These are phyloP conservation scores for Bacidia gigantensis DNA, from an alignment of 495 filamentous ascomycete species.

Conservation along the genomic window DNA sequence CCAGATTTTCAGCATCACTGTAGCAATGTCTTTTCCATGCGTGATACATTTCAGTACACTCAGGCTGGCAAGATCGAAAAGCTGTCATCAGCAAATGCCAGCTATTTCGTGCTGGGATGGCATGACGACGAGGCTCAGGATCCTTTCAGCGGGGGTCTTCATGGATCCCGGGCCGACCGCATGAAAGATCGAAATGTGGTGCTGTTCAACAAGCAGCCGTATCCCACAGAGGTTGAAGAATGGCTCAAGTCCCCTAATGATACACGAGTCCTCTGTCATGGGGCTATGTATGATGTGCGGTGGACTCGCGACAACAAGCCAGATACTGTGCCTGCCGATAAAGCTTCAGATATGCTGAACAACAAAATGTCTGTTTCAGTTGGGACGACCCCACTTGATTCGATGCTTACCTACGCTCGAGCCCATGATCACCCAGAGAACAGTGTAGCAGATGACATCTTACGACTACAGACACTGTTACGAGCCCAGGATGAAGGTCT, in stretches of 20 bases:
- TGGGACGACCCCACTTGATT: neutral
- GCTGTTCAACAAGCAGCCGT: neutral
- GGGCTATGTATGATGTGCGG: neutral
- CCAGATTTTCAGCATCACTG: neutral
- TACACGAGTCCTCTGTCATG: neutral
- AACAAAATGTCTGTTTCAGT: neutral
- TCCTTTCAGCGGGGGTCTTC: neutral
- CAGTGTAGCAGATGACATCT: neutral
- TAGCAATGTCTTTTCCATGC: neutral
- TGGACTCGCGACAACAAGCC: neutral
- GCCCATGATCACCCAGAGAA: neutral
- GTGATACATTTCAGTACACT: neutral
- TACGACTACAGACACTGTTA: neutral
- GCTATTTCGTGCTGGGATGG: conserved; percentile 41
- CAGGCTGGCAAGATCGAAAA: conserved; percentile 15
- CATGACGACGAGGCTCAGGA: conserved; percentile 30
- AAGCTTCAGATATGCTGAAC: neutral
- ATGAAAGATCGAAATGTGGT: neutral
- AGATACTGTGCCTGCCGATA: neutral
- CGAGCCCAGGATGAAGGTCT: neutral
- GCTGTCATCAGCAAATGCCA: conserved; percentile 22
- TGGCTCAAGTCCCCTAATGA: neutral
- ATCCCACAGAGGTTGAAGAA: neutral
- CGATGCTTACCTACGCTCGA: neutral
- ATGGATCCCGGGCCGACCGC: neutral